These are phyloP conservation scores for Saccharomycopsis microspora DNA, from an alignment of 805 yeast species.

Conservation along the genomic window DNA sequence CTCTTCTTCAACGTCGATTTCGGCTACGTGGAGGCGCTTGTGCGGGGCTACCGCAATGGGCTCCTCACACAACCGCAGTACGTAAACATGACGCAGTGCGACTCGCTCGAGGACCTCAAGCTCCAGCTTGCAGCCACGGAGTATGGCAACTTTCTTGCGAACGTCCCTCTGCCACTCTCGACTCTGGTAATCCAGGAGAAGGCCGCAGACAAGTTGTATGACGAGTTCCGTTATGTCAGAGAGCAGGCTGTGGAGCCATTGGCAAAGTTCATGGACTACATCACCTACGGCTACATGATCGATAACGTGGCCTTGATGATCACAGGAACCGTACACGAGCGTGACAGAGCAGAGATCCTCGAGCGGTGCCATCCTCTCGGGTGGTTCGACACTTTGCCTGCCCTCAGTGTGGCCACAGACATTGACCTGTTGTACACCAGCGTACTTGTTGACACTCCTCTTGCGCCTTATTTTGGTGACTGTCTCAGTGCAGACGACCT, in stretches of 20 bases:
- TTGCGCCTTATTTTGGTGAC: constrained; percentile 91
- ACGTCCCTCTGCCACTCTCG: constrained; percentile 71
- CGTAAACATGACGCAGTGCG: constrained; percentile 91
- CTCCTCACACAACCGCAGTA: constrained; percentile 71
- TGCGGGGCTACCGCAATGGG: constrained; percentile 88
- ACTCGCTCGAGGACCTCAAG: constrained; percentile 85
- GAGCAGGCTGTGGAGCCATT: constrained; percentile 76
- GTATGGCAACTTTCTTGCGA: constrained; percentile 81
- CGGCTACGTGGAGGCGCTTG: constrained; percentile 91
- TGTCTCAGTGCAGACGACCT: constrained; percentile 76
- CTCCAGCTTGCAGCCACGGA: constrained; percentile 92
- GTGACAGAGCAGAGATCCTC: constrained; percentile 81
- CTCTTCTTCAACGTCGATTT: constrained; percentile 78
- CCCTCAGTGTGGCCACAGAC: constrained; percentile 89
- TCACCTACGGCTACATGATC: constrained; percentile 95
- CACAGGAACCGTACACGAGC: constrained; percentile 92
- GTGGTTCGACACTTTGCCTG: constrained; percentile 96
- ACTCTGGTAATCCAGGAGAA: constrained; percentile 79
- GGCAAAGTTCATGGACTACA: constrained; percentile 77
- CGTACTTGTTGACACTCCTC: constrained; percentile 91
- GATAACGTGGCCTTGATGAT: constrained; percentile 94
- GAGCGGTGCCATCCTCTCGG: constrained; percentile 94
- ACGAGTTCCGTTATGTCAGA: constrained; percentile 76
- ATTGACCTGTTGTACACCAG: constrained; percentile 86
- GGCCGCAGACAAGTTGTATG: constrained; percentile 61